phyloP scores from a whole-genome alignment of 2,329 filamentous ascomycete genomes.

The Colletotrichum liriopes region DNA sequence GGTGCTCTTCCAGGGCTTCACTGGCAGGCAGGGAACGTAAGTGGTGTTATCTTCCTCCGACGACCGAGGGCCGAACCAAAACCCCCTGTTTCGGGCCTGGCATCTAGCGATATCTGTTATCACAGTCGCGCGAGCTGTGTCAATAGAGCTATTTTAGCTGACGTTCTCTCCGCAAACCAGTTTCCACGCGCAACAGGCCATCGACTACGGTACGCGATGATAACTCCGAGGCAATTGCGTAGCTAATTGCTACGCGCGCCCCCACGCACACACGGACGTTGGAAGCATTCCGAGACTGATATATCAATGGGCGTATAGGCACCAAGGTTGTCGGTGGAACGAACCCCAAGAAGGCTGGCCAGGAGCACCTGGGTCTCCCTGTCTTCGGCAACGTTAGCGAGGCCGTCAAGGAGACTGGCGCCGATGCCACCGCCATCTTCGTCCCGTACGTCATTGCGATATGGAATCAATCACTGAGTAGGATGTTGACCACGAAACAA shows the following conservation, averaged over 20 bases:
- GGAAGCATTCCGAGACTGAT: slow-evolving; percentile 49
- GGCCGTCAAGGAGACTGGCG: slow-evolving; percentile 90
- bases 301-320: slow-evolving; percentile 67
- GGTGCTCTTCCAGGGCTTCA: slow-evolving; percentile 97
- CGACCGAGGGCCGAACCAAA: slow-evolving; percentile 5
- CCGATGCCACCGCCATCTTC: slow-evolving; percentile 94
- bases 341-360: slow-evolving; percentile 98
- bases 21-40: slow-evolving; percentile 95
- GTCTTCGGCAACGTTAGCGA: slow-evolving; percentile 94
- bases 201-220: slow-evolving; percentile 87
- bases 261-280: slow-evolving; percentile 2
- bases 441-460: slow-evolving; percentile 85
- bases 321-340: slow-evolving; percentile 98
- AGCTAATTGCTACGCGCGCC: neutral
- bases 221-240: slow-evolving; percentile 26
- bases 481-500: slow-evolving; percentile 20
- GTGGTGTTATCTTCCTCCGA: slow-evolving; percentile 54
- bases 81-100: slow-evolving; percentile 17
- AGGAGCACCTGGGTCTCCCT: slow-evolving; percentile 89
- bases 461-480: neutral
- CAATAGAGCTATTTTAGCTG: slow-evolving; percentile 16
- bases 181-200: slow-evolving; percentile 97
- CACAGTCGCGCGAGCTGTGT: neutral
- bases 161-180: slow-evolving; percentile 61
- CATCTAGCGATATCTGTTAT: slow-evolving; percentile 12